Evolutionary conservation across 768 basidiomycete genomes (phyloP), one percentile per base, ranked within the genome.

Genomic region (Boletus subparvulus): DNA sequence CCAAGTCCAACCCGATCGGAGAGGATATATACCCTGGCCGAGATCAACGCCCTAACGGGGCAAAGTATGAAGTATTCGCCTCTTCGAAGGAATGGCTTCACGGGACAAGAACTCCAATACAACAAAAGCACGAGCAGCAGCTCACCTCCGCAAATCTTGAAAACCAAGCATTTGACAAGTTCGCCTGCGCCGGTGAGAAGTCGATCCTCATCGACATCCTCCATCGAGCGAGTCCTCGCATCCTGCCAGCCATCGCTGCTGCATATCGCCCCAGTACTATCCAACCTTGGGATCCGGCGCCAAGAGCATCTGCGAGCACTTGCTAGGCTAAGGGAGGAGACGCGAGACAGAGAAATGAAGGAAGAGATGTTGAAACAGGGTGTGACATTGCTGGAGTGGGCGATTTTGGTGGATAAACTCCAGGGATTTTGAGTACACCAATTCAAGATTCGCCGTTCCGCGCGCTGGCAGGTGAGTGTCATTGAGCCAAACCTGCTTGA

Each of bases 331-430:
- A 81, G 80, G 37, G 85, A 86, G 52, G 84, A 82, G 56, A 89
- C 84, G 21, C 72, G 88, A 59, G 83, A 90, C 68, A 73, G 82
- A 55, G 86, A 89, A 67, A 77, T 90, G 46, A 86, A 79, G 69
- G 85, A 87, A 62, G 85, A 84, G 61, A 88, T 87, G 52, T 65
- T 90, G 70, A 81, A 74, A 65, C 74, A 80, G 62, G 88, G 88
- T 1, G 75, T 90, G 49, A 88, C 87, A 1, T 77, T 88, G 9
- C 75, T 90, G 72, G 88, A 90, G 63, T 90, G 88, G 88, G 88
- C 88, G 21, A 86, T 90, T 63, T 74, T 90, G 62, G 69, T 90
- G 55, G 88, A 90, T 69, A 82, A 75, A 64, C 67, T 88, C 59
- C 81, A 80, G 59, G 73, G 65, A 37, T 60, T 74, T 54, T 77